phyloP scores from a whole-genome alignment of 352 stramenopile genomes.

The Pythium periplocum region DNA sequence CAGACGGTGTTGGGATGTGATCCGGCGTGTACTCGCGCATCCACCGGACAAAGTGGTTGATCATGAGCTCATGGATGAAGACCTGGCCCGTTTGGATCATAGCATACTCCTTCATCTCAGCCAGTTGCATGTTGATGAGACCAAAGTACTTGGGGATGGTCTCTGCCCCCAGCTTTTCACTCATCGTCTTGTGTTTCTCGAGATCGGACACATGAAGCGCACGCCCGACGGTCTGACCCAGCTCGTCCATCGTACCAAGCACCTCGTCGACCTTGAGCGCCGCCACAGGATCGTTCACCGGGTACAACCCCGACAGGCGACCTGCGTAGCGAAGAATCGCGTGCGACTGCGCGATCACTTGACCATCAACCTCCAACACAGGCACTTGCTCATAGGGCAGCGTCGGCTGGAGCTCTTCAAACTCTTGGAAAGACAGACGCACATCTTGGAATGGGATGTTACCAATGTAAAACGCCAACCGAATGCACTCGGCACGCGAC shows the following conservation, averaged over 20 bases:
- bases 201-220: conserved; percentile 22
- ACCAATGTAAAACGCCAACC: conserved; percentile 24
- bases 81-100: conserved; percentile 15
- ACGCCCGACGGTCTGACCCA: conserved; percentile 15
- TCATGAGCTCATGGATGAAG: conserved; percentile 27
- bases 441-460: conserved; percentile 33
- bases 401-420: conserved; percentile 19
- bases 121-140: conserved; percentile 23
- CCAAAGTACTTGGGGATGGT: conserved; percentile 24
- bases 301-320: conserved; percentile 29
- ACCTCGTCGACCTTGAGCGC: conserved; percentile 30
- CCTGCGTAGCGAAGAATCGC: conserved; percentile 34
- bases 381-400: conserved; percentile 29
- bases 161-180: conserved; percentile 19
- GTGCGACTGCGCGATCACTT: conserved; percentile 23
- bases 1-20: conserved; percentile 24
- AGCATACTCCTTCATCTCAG: conserved; percentile 18
- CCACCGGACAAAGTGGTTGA: conserved; percentile 19
- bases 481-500: conserved; percentile 26
- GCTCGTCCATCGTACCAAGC: conserved; percentile 22
- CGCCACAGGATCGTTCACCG: conserved; percentile 20
- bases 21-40: conserved; percentile 24
- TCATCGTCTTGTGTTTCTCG: conserved; percentile 29
- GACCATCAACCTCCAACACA: conserved; percentile 23
- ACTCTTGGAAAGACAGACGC: conserved; percentile 24